Conservation (phyloP, 2,329 filamentous ascomycete genomes). For the Helotiales sp. region DNA sequence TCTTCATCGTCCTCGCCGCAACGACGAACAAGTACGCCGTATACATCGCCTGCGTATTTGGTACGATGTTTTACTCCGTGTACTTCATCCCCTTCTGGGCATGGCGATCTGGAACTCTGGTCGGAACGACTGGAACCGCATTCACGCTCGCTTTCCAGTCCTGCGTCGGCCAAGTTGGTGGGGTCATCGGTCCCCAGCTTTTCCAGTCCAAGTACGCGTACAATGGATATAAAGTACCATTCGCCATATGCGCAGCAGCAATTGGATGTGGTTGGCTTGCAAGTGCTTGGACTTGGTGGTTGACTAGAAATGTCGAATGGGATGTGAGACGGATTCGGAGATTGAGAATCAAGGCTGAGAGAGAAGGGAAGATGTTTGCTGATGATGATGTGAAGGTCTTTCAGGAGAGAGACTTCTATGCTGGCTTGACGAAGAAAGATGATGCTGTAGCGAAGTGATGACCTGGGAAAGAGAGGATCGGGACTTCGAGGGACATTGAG, state of each 20-base stretch:
- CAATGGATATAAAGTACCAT: slow-evolving; percentile 41
- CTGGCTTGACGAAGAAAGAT: slow-evolving; percentile 4
- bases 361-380: slow-evolving; percentile 29
- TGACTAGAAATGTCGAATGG: slow-evolving; percentile 42
- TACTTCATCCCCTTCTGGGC: slow-evolving; percentile 49
- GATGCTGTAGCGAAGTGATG: not conserved
- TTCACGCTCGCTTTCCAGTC: slow-evolving; percentile 46
- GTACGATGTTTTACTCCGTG: slow-evolving; percentile 43
- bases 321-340: slow-evolving; percentile 38
- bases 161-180: slow-evolving; percentile 45
- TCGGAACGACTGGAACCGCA: slow-evolving; percentile 44
- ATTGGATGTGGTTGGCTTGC: slow-evolving; percentile 39
- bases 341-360: slow-evolving; percentile 33
- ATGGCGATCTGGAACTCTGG: slow-evolving; percentile 44
- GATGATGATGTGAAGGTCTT: slow-evolving; percentile 34
- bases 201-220: slow-evolving; percentile 44
- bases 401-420: slow-evolving; percentile 26
- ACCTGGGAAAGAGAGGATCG: not conserved
- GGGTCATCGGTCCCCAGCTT: slow-evolving; percentile 45
- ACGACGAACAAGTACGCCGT: slow-evolving; percentile 39
- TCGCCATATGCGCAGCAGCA: slow-evolving; percentile 39
- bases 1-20: slow-evolving; percentile 46
- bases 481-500: too few relatives aligned
- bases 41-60: slow-evolving; percentile 46
- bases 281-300: slow-evolving; percentile 43